Evolutionary conservation across 2,329 filamentous ascomycete genomes (phyloP), one percentile per base, ranked within the genome.

Genomic region (Elsinoe batatas): DNA sequence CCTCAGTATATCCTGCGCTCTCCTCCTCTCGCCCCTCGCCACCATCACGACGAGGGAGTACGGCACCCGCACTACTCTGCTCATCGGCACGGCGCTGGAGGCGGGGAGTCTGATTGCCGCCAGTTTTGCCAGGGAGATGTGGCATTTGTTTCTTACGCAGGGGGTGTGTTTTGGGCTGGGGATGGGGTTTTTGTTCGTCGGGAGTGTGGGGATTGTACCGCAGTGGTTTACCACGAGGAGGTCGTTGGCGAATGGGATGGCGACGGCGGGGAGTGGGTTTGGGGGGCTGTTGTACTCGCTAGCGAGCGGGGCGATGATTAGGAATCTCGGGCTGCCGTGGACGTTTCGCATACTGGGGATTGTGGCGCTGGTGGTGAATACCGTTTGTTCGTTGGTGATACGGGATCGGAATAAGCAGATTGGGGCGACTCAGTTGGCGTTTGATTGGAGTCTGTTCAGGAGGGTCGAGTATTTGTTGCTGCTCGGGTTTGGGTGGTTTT

Each of bases 161-260:
- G 88, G 88, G 3, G 64, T 91, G 2, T 80, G 82, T 54, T 91
- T 91, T 59, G 88, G 88, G n/a, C 68, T 84, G 18, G 87, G 87
- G 2, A 84, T 91, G 78, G 87, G 87, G 0, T 84, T 91, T 57
- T 72, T 85, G 8, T 91, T 90, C 65, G 85, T 86, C 0, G 80
- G 80, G 0, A 81, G 76, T 3, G 83, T 85, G 2, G 80, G 79
- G 33, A 79, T 89, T 10, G 75, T 85, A 0, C 79, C 85, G 1
- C 85, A 90, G 66, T 90, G 85, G 85, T 91, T 91, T 64, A 79
- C 75, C 8, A 82, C 79, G 32, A 77, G 76, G 22, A 78, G 86
- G 1, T 85, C 81, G 26, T 75, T 90, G 12, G 85, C 86, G 10
- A 88, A 86, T 59, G 82, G 84, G 1, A 75, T 87, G 15, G 74